phyloP scores from a whole-genome alignment of 106 monocot species.

The Phalaenopsis equestris region DNA sequence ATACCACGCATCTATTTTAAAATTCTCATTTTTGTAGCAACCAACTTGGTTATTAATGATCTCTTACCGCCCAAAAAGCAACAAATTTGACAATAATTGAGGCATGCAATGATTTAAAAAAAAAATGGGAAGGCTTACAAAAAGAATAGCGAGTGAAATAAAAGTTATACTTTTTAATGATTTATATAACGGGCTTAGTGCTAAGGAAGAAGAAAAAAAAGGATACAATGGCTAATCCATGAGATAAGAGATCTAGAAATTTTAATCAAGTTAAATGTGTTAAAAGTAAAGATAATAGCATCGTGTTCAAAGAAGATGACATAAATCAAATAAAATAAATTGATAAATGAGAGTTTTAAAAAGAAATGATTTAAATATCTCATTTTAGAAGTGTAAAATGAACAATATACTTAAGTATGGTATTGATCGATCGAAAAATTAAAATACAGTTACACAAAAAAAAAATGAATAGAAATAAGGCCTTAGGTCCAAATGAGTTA shows the following conservation, averaged over 20 bases:
- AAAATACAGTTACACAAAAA: too few species aligned
- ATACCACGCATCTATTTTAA: neutral
- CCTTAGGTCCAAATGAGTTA: neutral
- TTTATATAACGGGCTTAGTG: neutral
- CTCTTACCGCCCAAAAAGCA: neutral
- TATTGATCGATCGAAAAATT: too few species aligned
- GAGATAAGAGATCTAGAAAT: neutral
- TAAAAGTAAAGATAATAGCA: neutral
- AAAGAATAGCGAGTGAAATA: neutral
- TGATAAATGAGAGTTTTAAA: neutral
- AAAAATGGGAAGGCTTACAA: neutral
- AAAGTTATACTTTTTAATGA: neutral
- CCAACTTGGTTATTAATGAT: neutral
- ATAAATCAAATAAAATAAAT: neutral
- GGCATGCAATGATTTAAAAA: neutral
- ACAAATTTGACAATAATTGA: neutral
- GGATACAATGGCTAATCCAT: neutral
- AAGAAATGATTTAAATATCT: neutral
- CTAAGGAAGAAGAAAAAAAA: neutral
- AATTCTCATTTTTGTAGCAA: neutral
- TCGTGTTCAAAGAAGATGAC: neutral
- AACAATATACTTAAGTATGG: too few species aligned
- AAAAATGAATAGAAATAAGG: neutral
- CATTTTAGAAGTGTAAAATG: neutral
- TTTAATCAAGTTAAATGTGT: neutral